Percentiles rank a stretch among this genome's conserved stretches.
Conservation (phyloP, 495 filamentous ascomycete species). For the Aspergillus steynii region DNA sequence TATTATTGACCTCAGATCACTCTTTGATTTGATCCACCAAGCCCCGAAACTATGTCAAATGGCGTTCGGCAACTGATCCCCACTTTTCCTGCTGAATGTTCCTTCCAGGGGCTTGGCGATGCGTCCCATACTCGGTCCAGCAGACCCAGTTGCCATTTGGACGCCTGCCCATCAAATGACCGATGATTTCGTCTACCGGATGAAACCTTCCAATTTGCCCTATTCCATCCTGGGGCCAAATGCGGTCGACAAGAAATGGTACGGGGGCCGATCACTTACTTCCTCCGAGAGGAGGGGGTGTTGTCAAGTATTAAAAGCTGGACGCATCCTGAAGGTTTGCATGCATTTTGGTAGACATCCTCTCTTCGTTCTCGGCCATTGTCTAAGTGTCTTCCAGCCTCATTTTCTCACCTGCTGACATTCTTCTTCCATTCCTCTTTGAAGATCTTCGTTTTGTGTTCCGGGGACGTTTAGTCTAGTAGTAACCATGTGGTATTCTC, state of each 20-base stretch:
- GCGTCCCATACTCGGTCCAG: conserved; percentile 9
- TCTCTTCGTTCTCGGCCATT: not conserved
- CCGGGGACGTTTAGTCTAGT: not conserved
- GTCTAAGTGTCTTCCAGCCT: conserved; percentile 10
- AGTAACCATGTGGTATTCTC: conserved; percentile 12
- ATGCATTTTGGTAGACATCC: not conserved
- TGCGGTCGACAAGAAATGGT: not conserved
- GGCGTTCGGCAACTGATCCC: conserved; percentile 6
- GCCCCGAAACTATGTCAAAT: conserved; percentile 1
- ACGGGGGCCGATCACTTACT: not conserved
- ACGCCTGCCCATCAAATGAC: conserved; percentile 9
- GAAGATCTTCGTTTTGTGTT: not conserved
- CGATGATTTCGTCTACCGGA: conserved; percentile 9
- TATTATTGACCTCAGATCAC: not conserved
- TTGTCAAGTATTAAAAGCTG: conserved; percentile 10
- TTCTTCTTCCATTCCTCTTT: not conserved
- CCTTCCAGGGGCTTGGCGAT: not conserved
- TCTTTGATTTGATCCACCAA: conserved; percentile 5
- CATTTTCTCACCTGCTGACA: conserved; percentile 4
- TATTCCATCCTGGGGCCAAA: conserved; percentile 8
- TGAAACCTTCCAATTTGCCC: not conserved
- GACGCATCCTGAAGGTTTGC: conserved; percentile 1
- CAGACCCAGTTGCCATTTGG: conserved; percentile 15
- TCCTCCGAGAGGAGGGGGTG: not conserved
- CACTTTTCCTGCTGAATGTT: conserved; percentile 2